Base-by-base conservation (phyloP, 371 early-diverging fungal genomes). In the Mucor piriformis region DNA sequence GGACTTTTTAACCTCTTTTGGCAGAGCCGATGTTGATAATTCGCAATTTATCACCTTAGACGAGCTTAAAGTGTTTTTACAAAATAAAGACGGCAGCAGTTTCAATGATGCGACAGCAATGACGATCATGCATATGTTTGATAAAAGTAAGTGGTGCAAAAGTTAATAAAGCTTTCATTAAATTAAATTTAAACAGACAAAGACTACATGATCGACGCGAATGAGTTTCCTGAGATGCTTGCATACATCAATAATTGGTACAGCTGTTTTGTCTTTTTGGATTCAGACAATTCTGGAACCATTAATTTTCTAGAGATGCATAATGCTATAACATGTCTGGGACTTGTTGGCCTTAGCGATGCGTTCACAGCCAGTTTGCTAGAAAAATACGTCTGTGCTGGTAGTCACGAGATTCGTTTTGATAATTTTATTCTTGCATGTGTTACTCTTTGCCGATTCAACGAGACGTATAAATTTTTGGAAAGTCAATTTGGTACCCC, bases 371-470 rank as follows among this genome's bases (percentile, higher is more conserved):
- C 33, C 5, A n/a, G n/a, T 8, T 33, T 59, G 20, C 15, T 59
- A 16, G 51, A 59, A 32, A 50, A 50, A 16, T 59, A 51, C 23
- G 43, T 50, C 13, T 51, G 44, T n/a, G 13, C 42, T 42, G 59
- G 42, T 16, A 42, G 16, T 59, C 32, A 23, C 5, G 13, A 18
- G n/a, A 50, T 59, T 43, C 43, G 50, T 11, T 59, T 59, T n/a
- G 59, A 59, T 20, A 59, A 59, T 23, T 59, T 59, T 43, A 59
- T 59, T 51, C 24, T 59, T 15, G 59, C 52, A 16, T 59, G 59
- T 51, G 59, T 59, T 23, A 51, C 59, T 23, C 34, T 59, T 42
- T 50, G 50, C 34, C 50, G 59, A 21, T 51, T 29, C 32, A 50
- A 51, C 15, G 51, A 59, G 21, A 21, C 32, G n/a, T 51, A 43